These are phyloP conservation scores for Claviceps capensis DNA, from an alignment of 2,329 filamentous ascomycete genomes.

Conservation along the genomic window DNA sequence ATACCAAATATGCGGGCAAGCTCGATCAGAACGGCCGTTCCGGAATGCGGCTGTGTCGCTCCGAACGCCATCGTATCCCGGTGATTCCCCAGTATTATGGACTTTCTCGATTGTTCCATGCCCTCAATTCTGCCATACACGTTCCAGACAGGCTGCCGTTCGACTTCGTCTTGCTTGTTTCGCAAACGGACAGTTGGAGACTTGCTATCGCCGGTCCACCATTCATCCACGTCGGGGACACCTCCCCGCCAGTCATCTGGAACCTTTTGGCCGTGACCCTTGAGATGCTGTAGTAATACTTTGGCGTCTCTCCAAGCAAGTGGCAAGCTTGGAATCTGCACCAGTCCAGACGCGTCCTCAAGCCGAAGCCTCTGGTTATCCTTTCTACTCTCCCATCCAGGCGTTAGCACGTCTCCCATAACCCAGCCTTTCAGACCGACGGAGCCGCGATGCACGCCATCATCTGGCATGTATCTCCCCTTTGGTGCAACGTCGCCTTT, in stretches of 20 bases:
- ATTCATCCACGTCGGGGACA: slow-evolving; percentile 60
- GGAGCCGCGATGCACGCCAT: slow-evolving; percentile 69
- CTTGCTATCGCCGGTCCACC: slow-evolving; percentile 68
- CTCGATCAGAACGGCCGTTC: slow-evolving; percentile 84
- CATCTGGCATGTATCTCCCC: slow-evolving; percentile 66
- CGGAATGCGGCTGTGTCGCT: slow-evolving; percentile 71
- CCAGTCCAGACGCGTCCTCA: slow-evolving; percentile 57
- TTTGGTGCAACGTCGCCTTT: slow-evolving; percentile 61
- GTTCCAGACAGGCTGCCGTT: slow-evolving; percentile 81
- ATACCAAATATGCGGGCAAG: slow-evolving; percentile 74
- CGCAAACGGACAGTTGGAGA: slow-evolving; percentile 69
- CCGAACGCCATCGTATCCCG: slow-evolving; percentile 89
- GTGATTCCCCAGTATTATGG: slow-evolving; percentile 82
- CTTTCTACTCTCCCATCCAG: slow-evolving; percentile 64
- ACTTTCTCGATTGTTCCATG: slow-evolving; percentile 71
- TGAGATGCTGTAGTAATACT: slow-evolving; percentile 58
- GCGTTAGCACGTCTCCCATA: slow-evolving; percentile 82
- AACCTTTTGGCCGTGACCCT: slow-evolving; percentile 58
- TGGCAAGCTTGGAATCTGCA: slow-evolving; percentile 78
- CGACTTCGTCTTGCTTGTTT: slow-evolving; percentile 76
- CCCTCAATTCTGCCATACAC: slow-evolving; percentile 73
- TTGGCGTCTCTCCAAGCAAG: slow-evolving; percentile 84
- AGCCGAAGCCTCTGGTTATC: slow-evolving; percentile 52
- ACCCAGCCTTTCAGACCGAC: slow-evolving; percentile 75
- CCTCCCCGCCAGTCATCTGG: slow-evolving; percentile 62